Evolutionary conservation across 2,329 filamentous ascomycete species (phyloP).

Genomic region (Sodiomyces alkalinus): DNA sequence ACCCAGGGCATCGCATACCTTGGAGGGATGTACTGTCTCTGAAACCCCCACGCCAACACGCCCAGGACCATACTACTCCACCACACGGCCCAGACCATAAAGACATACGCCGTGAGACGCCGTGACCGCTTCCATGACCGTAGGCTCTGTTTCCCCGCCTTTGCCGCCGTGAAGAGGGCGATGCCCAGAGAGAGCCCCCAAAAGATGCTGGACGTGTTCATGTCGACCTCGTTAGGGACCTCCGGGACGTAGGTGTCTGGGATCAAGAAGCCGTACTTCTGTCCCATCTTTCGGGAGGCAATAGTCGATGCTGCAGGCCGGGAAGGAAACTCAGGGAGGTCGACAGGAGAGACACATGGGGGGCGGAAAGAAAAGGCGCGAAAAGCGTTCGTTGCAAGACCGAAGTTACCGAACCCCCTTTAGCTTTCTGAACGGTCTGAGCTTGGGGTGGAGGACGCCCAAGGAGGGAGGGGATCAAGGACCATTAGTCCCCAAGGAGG

Average conservation of each 20-base stretch:
- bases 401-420: too few species aligned
- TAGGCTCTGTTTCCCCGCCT: constrained; percentile 18
- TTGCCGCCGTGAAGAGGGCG: constrained; percentile 17
- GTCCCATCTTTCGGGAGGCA: too few species aligned
- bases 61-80: constrained; percentile 17
- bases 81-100: constrained; percentile 24
- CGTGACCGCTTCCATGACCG: constrained; percentile 15
- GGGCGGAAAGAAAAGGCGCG: too few species aligned
- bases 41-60: constrained; percentile 19
- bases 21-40: constrained; percentile 15
- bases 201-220: constrained; percentile 19
- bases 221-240: constrained; percentile 9
- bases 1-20: constrained; percentile 10
- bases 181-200: constrained; percentile 22
- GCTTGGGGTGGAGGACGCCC: too few species aligned
- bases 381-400: too few species aligned
- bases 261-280: too few species aligned
- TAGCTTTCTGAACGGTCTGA: too few species aligned
- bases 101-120: constrained; percentile 19
- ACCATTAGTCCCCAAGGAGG: too few species aligned
- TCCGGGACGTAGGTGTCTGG: constrained; percentile 1
- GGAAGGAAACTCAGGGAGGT: too few species aligned
- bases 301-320: too few species aligned
- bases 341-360: too few species aligned
- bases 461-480: too few species aligned